Evolutionary conservation across 345 rosid genomes (phyloP), one percentile per base, ranked within the genome.

Genomic region (Eucalyptus virginea): DNA sequence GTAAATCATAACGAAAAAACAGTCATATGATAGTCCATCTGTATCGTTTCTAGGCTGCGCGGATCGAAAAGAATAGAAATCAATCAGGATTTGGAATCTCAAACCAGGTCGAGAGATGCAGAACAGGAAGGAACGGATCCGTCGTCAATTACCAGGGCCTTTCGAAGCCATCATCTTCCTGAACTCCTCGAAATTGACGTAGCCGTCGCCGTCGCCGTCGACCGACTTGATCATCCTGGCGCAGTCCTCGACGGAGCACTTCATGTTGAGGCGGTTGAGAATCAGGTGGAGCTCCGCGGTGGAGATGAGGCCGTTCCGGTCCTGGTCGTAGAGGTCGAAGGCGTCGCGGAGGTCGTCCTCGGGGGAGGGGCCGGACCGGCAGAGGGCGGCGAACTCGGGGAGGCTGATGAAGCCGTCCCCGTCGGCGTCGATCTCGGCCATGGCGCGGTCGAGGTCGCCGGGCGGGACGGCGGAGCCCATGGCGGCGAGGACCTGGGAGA

Each of bases 161-260:
- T 54, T 86, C 40, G 58, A 69, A 5, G 80, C 91, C 99, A 98
- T 96, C 98, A 96, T 96, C 94, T 93, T 93, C 93, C 93, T 89
- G 87, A 98, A 98, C 95, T 98, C 99, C 72, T 88, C 92, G 91
- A 93, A 98, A 87, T 95, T 95, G n/a, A 98, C 99, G 50, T 89
- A 90, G 19, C 98, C 98, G 32, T 98, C 99, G 50, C 98, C 99
- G 87, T 98, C 99, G 0, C 95, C 90, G 90, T 98, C 99, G 17
- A 96, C 98, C 17, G 94, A 91, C 42, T 83, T 89, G 88, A 98
- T 96, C 99, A 96, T 96, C 89, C 90, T 51, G 26, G 40, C 92
- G 85, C 99, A 96, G 65, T 94, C 99, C 23, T 96, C 95, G 4
- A 90, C 92, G 51, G 96, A 94, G 93, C 97, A 95, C 47, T 67